These are phyloP conservation scores for Rhodotorula glutinis DNA, from an alignment of 1,284 basidiomycete species.

Conservation along the genomic window DNA sequence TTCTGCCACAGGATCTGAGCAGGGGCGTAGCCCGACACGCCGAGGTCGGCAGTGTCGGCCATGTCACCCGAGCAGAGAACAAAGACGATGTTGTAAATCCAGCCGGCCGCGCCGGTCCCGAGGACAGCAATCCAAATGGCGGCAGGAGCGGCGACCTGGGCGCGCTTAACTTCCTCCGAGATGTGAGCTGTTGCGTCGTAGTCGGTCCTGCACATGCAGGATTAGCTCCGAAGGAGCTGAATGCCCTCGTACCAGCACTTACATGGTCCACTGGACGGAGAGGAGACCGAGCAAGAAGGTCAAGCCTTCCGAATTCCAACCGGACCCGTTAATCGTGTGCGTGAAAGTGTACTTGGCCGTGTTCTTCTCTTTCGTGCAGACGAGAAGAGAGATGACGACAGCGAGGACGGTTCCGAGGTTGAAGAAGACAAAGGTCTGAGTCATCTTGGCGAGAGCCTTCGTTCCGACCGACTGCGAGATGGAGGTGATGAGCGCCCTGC, in stretches of 20 bases:
- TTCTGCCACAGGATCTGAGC: slow-evolving; percentile 54
- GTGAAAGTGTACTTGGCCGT: slow-evolving; percentile 71
- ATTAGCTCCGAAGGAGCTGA: slow-evolving; percentile 18
- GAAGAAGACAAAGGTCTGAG: slow-evolving; percentile 78
- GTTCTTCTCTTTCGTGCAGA: slow-evolving; percentile 80
- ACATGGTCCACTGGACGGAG: slow-evolving; percentile 66
- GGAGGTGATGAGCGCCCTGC: slow-evolving; percentile 46
- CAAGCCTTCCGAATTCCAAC: slow-evolving; percentile 73
- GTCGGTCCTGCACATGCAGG: slow-evolving; percentile 36
- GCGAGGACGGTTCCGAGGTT: slow-evolving; percentile 64
- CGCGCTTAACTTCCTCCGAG: slow-evolving; percentile 83
- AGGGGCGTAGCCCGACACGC: slow-evolving; percentile 29
- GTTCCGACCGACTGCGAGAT: slow-evolving; percentile 63
- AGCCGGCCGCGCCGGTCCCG: slow-evolving; percentile 73
- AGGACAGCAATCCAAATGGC: slow-evolving; percentile 79
- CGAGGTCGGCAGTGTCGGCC: slow-evolving; percentile 22
- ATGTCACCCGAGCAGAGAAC: slow-evolving; percentile 37
- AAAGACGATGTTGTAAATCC: slow-evolving; percentile 39
- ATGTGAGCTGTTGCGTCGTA: slow-evolving; percentile 70
- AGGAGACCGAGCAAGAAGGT: slow-evolving; percentile 83
- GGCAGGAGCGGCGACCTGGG: slow-evolving; percentile 70
- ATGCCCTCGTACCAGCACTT: slow-evolving; percentile 1
- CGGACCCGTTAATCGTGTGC: slow-evolving; percentile 66
- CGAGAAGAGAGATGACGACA: slow-evolving; percentile 79
- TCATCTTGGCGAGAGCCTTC: slow-evolving; percentile 70